Conservation (phyloP, 2,329 filamentous ascomycete genomes). For the Pezizomycotina sp. region DNA sequence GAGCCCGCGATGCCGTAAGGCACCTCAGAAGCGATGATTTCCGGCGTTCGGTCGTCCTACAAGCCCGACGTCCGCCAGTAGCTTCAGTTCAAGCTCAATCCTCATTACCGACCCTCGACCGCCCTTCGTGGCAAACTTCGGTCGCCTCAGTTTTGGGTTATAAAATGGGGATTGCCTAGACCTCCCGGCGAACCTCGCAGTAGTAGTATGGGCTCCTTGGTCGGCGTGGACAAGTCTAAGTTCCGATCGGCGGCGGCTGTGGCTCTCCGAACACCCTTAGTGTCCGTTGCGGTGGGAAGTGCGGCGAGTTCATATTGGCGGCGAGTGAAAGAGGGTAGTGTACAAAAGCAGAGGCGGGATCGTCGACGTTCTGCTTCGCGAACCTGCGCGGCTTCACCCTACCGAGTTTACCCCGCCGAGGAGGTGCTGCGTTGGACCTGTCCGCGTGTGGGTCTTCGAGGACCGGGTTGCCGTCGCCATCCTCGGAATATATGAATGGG, state of each 20-base stretch:
- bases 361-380: slow-evolving; percentile 17
- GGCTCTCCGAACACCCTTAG: slow-evolving; percentile 6
- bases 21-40: slow-evolving; percentile 84
- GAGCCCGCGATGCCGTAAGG: slow-evolving; percentile 71
- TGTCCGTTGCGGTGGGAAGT: slow-evolving; percentile 18
- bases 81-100: slow-evolving; percentile 78
- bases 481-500: too few species aligned
- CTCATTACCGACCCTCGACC: slow-evolving; percentile 62
- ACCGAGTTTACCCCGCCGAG: slow-evolving; percentile 1
- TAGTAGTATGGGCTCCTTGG: slow-evolving; percentile 67
- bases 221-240: slow-evolving; percentile 46
- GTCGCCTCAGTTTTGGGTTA: slow-evolving; percentile 55
- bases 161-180: slow-evolving; percentile 84
- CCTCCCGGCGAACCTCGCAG: slow-evolving; percentile 79
- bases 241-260: slow-evolving; percentile 21
- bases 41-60: slow-evolving; percentile 92
- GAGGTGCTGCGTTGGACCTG: slow-evolving; percentile 12
- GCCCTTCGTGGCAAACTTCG: slow-evolving; percentile 77
- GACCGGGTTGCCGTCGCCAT: too few species aligned
- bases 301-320: slow-evolving; percentile 21
- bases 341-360: slow-evolving; percentile 21
- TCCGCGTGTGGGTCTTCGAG: too few species aligned
- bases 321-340: slow-evolving; percentile 23
- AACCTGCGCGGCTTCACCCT: slow-evolving; percentile 8
- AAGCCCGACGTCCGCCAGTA: slow-evolving; percentile 84